Percentiles rank a stretch among this genome's conserved stretches.
These are phyloP conservation scores for Rhodosporidiobolus sp. DNA, from an alignment of 768 basidiomycete species.

Conservation along the genomic window DNA sequence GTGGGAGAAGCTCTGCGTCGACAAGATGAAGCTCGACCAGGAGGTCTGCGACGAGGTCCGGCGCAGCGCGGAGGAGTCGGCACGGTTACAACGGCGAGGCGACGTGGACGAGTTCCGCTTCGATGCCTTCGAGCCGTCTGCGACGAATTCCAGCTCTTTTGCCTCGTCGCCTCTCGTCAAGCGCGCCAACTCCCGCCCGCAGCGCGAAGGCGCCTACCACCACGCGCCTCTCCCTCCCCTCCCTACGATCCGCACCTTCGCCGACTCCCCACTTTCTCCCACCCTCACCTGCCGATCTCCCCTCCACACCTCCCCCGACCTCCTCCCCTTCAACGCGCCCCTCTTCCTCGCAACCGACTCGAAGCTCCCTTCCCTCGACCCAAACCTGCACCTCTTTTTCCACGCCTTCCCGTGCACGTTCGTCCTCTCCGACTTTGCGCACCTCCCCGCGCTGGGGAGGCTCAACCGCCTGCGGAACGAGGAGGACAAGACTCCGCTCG, in stretches of 20 bases:
- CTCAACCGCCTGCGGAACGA: slow-evolving; percentile 52
- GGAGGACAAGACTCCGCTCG: slow-evolving; percentile 57
- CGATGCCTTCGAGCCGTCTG: background rate
- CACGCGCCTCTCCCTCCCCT: slow-evolving; percentile 44
- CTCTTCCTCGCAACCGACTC: slow-evolving; percentile 68
- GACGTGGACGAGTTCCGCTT: background rate
- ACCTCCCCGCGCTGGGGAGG: slow-evolving; percentile 33
- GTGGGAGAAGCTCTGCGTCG: slow-evolving; percentile 62
- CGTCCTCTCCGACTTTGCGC: slow-evolving; percentile 58
- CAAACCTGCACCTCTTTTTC: slow-evolving; percentile 54
- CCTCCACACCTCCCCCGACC: slow-evolving; percentile 49
- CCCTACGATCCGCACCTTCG: slow-evolving; percentile 40
- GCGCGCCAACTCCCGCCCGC: slow-evolving; percentile 38
- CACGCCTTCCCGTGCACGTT: slow-evolving; percentile 65
- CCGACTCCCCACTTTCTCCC: slow-evolving; percentile 45
- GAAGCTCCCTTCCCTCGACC: slow-evolving; percentile 50
- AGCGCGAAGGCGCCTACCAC: slow-evolving; percentile 35
- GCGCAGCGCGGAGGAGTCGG: slow-evolving; percentile 39
- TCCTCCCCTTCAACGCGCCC: slow-evolving; percentile 57
- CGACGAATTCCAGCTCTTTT: too few species aligned
- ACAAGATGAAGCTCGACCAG: slow-evolving; percentile 53
- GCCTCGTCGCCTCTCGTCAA: slow-evolving; percentile 18
- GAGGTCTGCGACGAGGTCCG: slow-evolving; percentile 47
- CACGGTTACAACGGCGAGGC: slow-evolving; percentile 23
- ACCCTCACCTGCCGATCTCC: slow-evolving; percentile 52